Base-by-base conservation (phyloP, 1,284 basidiomycete genomes). In the Polyporus tsugae region DNA sequence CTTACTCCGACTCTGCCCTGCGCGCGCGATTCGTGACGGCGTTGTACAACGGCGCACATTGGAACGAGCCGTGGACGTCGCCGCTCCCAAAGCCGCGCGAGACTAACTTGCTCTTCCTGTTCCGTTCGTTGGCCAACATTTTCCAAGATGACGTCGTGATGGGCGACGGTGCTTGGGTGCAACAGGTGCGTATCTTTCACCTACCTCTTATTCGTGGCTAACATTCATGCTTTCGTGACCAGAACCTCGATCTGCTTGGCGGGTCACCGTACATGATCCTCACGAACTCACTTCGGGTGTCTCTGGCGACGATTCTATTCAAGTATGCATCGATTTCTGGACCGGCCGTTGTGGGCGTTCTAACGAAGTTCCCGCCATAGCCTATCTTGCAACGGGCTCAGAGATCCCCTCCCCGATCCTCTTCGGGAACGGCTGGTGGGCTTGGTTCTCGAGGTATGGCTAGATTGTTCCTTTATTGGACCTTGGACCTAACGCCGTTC, bases 81-180 rank as follows among this genome's bases (percentile, higher is more conserved):
- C 84, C 89, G 0, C 78, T 91, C 42, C 78, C 83, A 5, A 97
- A 96, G 80, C 79, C 87, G 1, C 84, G 91, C 61, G 95, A 97
- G 75, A 97, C 93, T 11, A 98, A 98, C 77, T 86, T 92, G 10
- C 84, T 98, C 73, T 86, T 99, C n/a, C 85, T 93, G 0, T 81
- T 98, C 64, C 88, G 97, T 25, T 91, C 91, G 0, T 75, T 98
- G 25, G 91, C 94, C 25, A 99, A 99, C 78, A 82, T 87, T 41
- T 92, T 96, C 77, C 87, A 90, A 72, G 87, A 90, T 64, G 82
- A 81, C 25, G 79, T 80, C 19, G 75, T 76, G 3, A 70, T 85
- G 35, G 79, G 83, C 36, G 83, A 85, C 29, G 84, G 81, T 11
- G 76, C 78, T 13, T 91, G 89, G 86, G 82, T 86, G 13, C 80